These are phyloP conservation scores for Lentinula lateritia DNA, from an alignment of 768 basidiomycete species.

Conservation along the genomic window DNA sequence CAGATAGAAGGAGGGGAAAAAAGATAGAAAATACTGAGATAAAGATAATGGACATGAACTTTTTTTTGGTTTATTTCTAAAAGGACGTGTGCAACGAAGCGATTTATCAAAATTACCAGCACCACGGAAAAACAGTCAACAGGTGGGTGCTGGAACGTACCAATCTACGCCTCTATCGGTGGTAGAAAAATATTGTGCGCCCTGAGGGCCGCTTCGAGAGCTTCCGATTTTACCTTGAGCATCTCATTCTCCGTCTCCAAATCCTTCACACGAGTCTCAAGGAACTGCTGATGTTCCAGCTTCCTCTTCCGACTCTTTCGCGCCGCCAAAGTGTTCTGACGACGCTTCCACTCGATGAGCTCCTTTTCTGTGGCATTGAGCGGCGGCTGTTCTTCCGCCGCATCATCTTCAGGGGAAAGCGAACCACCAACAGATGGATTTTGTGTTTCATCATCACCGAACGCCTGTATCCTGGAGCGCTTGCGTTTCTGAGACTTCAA, in stretches of 20 bases:
- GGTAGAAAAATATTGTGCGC: not conserved
- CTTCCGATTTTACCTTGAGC: slow-evolving; percentile 39
- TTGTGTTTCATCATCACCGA: slow-evolving; percentile 28
- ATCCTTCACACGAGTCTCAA: slow-evolving; percentile 41
- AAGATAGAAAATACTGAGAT: not conserved
- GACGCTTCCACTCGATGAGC: slow-evolving; percentile 59
- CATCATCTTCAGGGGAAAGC: not conserved
- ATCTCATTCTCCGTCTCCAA: slow-evolving; percentile 41
- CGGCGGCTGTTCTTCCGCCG: slow-evolving; percentile 10
- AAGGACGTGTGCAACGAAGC: too few species aligned
- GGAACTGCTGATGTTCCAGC: slow-evolving; percentile 50
- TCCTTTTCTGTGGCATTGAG: slow-evolving; percentile 34
- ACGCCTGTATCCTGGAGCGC: slow-evolving; percentile 35
- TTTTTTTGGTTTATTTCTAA: not conserved
- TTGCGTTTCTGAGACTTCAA: slow-evolving; percentile 49
- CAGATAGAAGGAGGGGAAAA: not conserved
- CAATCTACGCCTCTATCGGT: not conserved
- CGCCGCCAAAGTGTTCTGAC: slow-evolving; percentile 69
- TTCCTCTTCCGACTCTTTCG: slow-evolving; percentile 62
- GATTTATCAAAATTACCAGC: not conserved
- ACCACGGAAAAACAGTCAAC: not conserved
- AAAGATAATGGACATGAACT: not conserved
- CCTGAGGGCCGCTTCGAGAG: slow-evolving; percentile 16
- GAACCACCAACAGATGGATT: not conserved
- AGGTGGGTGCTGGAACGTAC: too few species aligned